Evolutionary conservation across 805 yeast species (phyloP).

Genomic region (Nakazawaea ishiwadae): DNA sequence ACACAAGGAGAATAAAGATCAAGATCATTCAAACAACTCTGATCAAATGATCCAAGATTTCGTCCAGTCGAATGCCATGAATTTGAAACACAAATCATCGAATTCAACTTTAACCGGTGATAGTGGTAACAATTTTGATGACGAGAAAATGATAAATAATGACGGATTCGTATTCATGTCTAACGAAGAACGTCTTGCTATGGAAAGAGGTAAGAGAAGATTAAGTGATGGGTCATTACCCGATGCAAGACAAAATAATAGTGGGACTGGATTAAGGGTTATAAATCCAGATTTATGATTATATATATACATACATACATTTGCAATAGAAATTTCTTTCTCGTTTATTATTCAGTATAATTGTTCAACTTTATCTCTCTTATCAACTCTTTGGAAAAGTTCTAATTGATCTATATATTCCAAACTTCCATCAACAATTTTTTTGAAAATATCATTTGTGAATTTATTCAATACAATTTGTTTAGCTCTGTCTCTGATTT

Average conservation of each 20-base stretch:
- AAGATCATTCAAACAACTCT: not conserved
- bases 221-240: constrained; percentile 16
- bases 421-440: constrained; percentile 5
- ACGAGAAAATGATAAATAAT: constrained; percentile 14
- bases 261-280: constrained; percentile 23
- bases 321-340: not conserved
- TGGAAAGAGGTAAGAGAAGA: constrained; percentile 14
- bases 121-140: no score
- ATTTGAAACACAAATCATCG: constrained; percentile 11
- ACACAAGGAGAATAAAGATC: not conserved
- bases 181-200: not conserved
- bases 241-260: constrained; percentile 75
- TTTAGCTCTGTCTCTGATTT: constrained; percentile 14
- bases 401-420: constrained; percentile 11
- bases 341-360: no score
- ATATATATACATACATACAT: not conserved
- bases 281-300: constrained; percentile 10
- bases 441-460: constrained; percentile 6
- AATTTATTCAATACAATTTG: constrained; percentile 12
- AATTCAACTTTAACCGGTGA: constrained; percentile 18
- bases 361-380: constrained; percentile 25
- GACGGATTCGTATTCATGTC: constrained; percentile 2
- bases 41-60: constrained; percentile 11
- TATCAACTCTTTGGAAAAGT: constrained; percentile 8
- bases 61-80: constrained; percentile 9